phyloP scores from a whole-genome alignment of 768 basidiomycete species.

The Trametes villosa region DNA sequence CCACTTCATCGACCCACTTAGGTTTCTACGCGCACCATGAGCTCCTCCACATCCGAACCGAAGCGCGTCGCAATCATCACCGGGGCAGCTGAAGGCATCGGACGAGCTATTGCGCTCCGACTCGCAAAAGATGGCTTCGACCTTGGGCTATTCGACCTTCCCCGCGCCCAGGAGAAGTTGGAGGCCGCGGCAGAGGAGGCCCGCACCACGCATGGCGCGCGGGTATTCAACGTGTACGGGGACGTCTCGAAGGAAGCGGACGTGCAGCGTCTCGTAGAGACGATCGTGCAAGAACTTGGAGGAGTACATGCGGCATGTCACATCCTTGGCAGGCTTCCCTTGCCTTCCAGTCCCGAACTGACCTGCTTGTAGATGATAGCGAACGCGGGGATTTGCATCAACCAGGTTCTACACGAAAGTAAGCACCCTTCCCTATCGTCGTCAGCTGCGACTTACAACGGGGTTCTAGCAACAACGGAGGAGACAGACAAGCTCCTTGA shows the following conservation, averaged over 20 bases:
- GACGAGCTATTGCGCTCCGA: slow-evolving; percentile 30
- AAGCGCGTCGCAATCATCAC: slow-evolving; percentile 32
- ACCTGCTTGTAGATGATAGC: slow-evolving; percentile 26
- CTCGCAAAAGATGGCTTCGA: slow-evolving; percentile 33
- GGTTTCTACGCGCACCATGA: background rate
- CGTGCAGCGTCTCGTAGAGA: slow-evolving; percentile 45
- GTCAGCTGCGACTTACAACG: background rate
- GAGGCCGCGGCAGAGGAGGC: slow-evolving; percentile 20
- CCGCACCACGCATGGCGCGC: slow-evolving; percentile 24
- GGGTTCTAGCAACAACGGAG: slow-evolving; percentile 16
- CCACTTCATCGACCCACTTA: no score
- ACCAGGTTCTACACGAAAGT: slow-evolving; percentile 12
- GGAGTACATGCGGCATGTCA: slow-evolving; percentile 53
- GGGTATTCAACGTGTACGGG: slow-evolving; percentile 33
- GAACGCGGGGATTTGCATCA: slow-evolving; percentile 26
- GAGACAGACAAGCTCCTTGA: slow-evolving; percentile 33
- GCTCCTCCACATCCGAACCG: background rate
- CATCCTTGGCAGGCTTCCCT: background rate
- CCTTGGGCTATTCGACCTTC: slow-evolving; percentile 27
- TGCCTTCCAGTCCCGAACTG: background rate
- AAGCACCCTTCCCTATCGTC: background rate
- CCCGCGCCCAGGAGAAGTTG: slow-evolving; percentile 10
- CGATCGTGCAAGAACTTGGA: slow-evolving; percentile 38
- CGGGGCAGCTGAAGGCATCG: slow-evolving; percentile 34
- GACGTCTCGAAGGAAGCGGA: slow-evolving; percentile 48